Conservation (phyloP, 2,329 filamentous ascomycete genomes). For the Hymenoscyphus repandus region DNA sequence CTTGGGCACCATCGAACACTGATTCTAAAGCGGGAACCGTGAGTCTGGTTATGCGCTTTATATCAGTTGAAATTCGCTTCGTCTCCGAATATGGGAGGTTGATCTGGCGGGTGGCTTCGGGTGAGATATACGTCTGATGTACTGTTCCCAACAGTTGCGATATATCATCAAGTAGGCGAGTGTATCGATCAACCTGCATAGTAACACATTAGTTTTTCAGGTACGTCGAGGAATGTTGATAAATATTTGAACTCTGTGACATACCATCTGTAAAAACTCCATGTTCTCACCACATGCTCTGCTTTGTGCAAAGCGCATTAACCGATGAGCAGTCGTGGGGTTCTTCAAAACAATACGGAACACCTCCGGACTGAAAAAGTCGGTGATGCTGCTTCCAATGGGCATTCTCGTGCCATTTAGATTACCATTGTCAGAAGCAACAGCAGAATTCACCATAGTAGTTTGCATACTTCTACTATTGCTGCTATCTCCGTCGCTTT, state of each 20-base stretch:
- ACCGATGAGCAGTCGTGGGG: constrained; percentile 40
- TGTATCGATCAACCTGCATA: constrained; percentile 39
- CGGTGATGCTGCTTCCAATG: constrained; percentile 28
- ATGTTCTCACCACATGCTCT: constrained; percentile 44
- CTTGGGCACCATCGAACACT: constrained; percentile 36
- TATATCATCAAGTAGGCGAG: constrained; percentile 39
- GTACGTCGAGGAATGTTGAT: constrained; percentile 40
- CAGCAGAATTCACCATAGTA: background rate
- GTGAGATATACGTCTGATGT: constrained; percentile 38
- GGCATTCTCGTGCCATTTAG: background rate
- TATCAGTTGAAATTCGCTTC: constrained; percentile 16
- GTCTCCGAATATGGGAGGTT: constrained; percentile 19
- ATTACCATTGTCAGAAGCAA: background rate
- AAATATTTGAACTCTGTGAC: constrained; percentile 11
- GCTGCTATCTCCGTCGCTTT: too few relatives aligned
- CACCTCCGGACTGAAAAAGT: constrained; percentile 46
- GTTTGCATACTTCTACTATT: background rate
- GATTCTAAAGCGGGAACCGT: constrained; percentile 26
- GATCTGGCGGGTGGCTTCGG: constrained; percentile 28
- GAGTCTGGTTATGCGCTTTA: constrained; percentile 24
- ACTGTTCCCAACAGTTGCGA: constrained; percentile 41
- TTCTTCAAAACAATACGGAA: constrained; percentile 47
- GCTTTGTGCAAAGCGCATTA: constrained; percentile 45
- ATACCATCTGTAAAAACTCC: constrained; percentile 45
- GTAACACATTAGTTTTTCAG: background rate